phyloP scores from a whole-genome alignment of 2,329 filamentous ascomycete species.

The Talaromyces sp. region DNA sequence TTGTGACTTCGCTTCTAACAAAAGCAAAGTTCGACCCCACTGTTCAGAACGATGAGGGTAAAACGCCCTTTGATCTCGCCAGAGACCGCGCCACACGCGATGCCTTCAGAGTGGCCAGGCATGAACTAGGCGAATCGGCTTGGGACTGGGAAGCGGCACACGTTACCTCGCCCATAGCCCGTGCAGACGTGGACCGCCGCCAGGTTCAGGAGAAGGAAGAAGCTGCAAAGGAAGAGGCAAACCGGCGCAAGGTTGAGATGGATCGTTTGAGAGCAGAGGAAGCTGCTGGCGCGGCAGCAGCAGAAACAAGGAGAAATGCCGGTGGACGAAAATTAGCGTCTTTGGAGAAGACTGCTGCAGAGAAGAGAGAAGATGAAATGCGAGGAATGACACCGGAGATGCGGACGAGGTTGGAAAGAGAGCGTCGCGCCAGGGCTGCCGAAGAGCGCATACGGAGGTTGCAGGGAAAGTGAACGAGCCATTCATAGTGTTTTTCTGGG shows the following conservation, averaged over 20 bases:
- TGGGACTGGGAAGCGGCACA: constrained; percentile 76
- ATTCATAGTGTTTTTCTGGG: background rate
- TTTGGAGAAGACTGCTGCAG: constrained; percentile 67
- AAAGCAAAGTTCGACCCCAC: constrained; percentile 74
- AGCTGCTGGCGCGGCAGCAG: constrained; percentile 27
- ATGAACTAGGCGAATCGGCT: constrained; percentile 68
- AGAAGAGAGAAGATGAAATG: constrained; percentile 76
- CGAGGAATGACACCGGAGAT: constrained; percentile 85
- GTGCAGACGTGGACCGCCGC: constrained; percentile 65
- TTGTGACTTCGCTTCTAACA: constrained; percentile 71
- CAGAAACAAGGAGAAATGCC: constrained; percentile 47
- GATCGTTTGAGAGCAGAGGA: constrained; percentile 66
- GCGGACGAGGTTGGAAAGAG: constrained; percentile 75
- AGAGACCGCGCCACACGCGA: constrained; percentile 83
- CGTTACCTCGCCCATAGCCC: constrained; percentile 67
- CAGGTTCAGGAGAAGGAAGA: constrained; percentile 66
- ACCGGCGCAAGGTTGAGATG: constrained; percentile 68
- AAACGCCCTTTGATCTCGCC: constrained; percentile 78
- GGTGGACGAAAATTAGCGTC: constrained; percentile 54
- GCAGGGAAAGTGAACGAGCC: constrained; percentile 36
- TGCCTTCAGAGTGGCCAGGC: constrained; percentile 82
- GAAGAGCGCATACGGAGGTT: constrained; percentile 76
- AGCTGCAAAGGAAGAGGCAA: constrained; percentile 62
- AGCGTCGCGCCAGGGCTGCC: constrained; percentile 82
- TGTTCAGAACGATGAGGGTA: constrained; percentile 66